Percentiles rank a stretch among this genome's conserved stretches.
Evolutionary conservation across 2,329 filamentous ascomycete species (phyloP).

Genomic region (Ilyonectria sp.): DNA sequence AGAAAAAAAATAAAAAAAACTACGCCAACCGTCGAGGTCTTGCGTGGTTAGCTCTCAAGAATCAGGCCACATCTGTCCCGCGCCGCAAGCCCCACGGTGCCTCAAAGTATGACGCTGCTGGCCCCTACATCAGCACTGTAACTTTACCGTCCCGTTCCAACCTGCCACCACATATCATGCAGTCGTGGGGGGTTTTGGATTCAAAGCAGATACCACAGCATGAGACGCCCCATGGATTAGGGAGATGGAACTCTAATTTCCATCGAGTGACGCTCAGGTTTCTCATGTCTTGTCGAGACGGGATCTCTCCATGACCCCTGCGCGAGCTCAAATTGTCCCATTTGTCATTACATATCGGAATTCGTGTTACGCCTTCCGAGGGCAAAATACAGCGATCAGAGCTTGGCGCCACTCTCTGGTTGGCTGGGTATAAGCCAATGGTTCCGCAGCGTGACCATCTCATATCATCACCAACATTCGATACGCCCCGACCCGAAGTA

Average conservation of each 20-base stretch:
- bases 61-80: conserved; percentile 32
- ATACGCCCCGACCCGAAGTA: conserved; percentile 14
- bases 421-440: conserved; percentile 20
- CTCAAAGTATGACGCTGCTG: background rate
- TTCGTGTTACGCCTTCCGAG: conserved; percentile 23
- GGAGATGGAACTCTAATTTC: conserved; percentile 6
- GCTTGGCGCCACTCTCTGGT: conserved; percentile 25
- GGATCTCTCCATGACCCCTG: conserved; percentile 23
- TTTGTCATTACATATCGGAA: conserved; percentile 16
- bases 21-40: conserved; percentile 28
- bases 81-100: conserved; percentile 13
- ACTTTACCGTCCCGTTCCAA: conserved; percentile 6
- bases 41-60: conserved; percentile 17
- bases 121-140: background rate
- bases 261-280: conserved; percentile 19
- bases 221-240: background rate
- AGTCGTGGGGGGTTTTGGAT: conserved; percentile 4
- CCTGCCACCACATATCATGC: conserved; percentile 10
- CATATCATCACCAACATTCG: conserved; percentile 6
- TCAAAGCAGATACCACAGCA: background rate
- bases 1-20: conserved; percentile 29
- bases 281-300: conserved; percentile 17
- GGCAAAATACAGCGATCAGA: conserved; percentile 17
- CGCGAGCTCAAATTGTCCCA: conserved; percentile 14
- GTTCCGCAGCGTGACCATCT: conserved; percentile 20